Base-by-base conservation (phyloP, 2,329 filamentous ascomycete species). In the Elsinoe necatrix region DNA sequence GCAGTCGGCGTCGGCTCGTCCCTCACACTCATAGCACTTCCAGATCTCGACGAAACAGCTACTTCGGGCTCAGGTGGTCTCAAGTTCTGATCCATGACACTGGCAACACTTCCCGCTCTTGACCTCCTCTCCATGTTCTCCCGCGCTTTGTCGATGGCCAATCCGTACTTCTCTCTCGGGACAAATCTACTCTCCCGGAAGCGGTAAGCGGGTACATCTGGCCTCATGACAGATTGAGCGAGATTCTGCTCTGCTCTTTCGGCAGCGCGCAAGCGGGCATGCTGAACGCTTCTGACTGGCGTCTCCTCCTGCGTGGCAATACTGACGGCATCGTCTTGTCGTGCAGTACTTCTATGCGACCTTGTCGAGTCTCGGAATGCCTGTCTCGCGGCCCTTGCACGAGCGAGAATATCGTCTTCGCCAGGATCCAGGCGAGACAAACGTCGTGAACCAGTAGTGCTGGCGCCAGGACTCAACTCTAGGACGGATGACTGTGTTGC, bases 151-250 rank as follows among this genome's bases (percentile, higher is more conserved):
- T 68, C 65, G n/a, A 67, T 63, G 2, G 68, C 67, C n/a, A 61
- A 59, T 2, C 61, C 63, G 51, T 71, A 70, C 5, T 68, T 61
- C 55, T 69, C 67, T 8, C 67, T 63, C 4, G 68, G 66, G 8
- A 71, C 67, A 42, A 71, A 71, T 37, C 62, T 65, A 63, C 67
- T 69, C 55, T 70, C 67, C 11, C 69, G 63, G 12, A 67, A 56
- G 18, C 68, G 60, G 57, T 71, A 71, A 18, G 68, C 68, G 18
- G 69, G 69, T 1, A 69, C 63, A 18, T 66, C 63, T 1, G 57
- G 61, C n/a, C 41, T 31, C 2, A 51, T 54, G 2, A 43, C 45
- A 12, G 57, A 58, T n/a, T 56, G 43, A 7, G 55, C 52, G 8
- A 60, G 54, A 5, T 50, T 51, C 45, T 45, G 25, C 51, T 50